Conservation (phyloP, 2,329 filamentous ascomycete species). For the Zymoseptoria ardabiliae region DNA sequence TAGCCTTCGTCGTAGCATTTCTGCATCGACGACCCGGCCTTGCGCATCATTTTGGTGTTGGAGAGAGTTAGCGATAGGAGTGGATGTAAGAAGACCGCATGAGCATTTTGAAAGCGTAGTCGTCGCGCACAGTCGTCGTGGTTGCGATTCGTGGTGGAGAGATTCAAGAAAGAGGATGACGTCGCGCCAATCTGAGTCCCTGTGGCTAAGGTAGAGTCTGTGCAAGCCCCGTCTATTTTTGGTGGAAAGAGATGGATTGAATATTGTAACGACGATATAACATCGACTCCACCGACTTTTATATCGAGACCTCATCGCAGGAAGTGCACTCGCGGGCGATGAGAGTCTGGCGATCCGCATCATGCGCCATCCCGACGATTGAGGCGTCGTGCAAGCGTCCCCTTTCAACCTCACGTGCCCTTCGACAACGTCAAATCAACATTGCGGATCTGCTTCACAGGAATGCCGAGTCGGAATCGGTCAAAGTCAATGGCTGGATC, state of each 20-base stretch:
- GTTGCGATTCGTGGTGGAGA: background rate
- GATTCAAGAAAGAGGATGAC: background rate
- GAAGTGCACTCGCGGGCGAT: conserved; percentile 13
- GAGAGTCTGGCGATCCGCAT: conserved; percentile 19
- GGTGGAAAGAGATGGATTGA: background rate
- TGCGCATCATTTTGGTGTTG: conserved; percentile 26
- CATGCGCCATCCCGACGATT: conserved; percentile 12
- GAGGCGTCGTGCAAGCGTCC: conserved; percentile 4
- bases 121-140: background rate
- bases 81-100: background rate
- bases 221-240: background rate
- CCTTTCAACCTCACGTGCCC: conserved; percentile 13
- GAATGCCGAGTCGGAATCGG: conserved; percentile 20
- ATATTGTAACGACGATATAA: background rate
- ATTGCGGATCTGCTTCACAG: conserved; percentile 23
- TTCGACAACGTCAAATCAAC: conserved; percentile 9
- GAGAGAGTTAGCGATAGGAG: background rate
- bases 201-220: background rate
- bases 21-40: conserved; percentile 69
- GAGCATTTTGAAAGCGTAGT: background rate
- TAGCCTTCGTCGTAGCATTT: conserved; percentile 98
- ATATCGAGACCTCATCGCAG: background rate
- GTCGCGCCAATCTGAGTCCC: background rate
- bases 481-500: conserved; percentile 65
- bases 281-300: background rate